A percentile compares a stretch with the other conserved stretches of the same genome.
Evolutionary conservation across 768 basidiomycete genomes (phyloP).

Genomic region (Polyporus arcularius): DNA sequence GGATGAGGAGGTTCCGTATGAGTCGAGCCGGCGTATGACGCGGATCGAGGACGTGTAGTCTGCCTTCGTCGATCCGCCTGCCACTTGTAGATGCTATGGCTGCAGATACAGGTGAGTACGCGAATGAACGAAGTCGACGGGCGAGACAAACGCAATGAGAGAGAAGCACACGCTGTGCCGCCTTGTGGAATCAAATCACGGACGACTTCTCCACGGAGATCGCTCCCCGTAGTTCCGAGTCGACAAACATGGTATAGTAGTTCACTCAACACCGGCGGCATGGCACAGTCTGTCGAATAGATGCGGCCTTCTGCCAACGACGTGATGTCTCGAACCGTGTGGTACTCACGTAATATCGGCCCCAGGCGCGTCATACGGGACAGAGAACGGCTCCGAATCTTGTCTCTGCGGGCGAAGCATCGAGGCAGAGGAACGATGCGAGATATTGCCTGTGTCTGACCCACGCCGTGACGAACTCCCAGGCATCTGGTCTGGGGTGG

Average conservation of each 20-base stretch:
- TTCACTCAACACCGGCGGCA: too few species aligned
- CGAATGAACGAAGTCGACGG: conserved; percentile 14
- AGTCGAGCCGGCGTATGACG: conserved; percentile 64
- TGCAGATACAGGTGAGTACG: conserved; percentile 29
- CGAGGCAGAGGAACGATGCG: conserved; percentile 30
- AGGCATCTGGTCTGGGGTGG: conserved; percentile 23
- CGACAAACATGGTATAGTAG: too few species aligned
- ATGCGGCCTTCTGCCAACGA: too few species aligned
- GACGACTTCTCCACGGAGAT: too few species aligned
- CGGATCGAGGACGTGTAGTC: conserved; percentile 61
- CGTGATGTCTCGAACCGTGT: background rate
- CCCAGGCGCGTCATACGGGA: conserved; percentile 84
- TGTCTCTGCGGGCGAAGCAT: conserved; percentile 37
- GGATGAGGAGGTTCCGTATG: conserved; percentile 56
- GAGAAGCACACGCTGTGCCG: too few species aligned
- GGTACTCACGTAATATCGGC: conserved; percentile 88
- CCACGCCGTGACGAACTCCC: conserved; percentile 27
- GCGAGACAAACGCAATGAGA: background rate
- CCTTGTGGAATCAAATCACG: too few species aligned
- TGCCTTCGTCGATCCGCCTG: conserved; percentile 71
- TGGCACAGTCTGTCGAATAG: too few species aligned
- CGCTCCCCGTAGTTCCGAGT: too few species aligned
- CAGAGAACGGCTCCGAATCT: conserved; percentile 75
- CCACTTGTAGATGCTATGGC: conserved; percentile 96
- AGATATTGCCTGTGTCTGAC: conserved; percentile 33